phyloP scores from a whole-genome alignment of 129 eudicot genomes.

The Artemisia annua region DNA sequence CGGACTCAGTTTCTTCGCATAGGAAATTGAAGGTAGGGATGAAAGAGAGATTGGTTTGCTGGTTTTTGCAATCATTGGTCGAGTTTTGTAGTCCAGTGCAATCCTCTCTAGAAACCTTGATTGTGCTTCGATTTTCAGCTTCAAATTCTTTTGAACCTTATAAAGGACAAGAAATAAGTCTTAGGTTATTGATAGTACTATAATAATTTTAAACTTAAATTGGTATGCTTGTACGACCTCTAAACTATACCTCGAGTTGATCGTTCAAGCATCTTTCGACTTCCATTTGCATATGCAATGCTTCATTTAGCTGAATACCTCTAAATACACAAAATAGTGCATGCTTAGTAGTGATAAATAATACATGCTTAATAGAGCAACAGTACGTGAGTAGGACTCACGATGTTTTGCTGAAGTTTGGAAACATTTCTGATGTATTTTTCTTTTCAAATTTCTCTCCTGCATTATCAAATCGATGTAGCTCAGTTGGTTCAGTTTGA shows the following conservation, averaged over 20 bases:
- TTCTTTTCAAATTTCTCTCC: slow-evolving; percentile 55
- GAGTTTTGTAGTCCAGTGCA: slow-evolving; percentile 48
- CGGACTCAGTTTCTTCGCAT: slow-evolving; percentile 50
- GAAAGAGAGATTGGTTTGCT: slow-evolving; percentile 44
- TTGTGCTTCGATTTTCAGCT: slow-evolving; percentile 72
- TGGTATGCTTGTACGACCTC: background rate
- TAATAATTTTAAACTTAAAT: background rate
- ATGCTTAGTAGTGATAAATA: background rate
- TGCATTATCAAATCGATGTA: slow-evolving; percentile 6
- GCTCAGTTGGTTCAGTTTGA: background rate
- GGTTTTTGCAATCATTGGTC: slow-evolving; percentile 42
- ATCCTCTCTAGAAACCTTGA: slow-evolving; percentile 61
- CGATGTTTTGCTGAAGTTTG: slow-evolving; percentile 74
- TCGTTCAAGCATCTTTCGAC: slow-evolving; percentile 54
- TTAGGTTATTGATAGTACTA: background rate
- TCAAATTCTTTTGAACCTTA: slow-evolving; percentile 65
- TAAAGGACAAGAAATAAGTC: background rate
- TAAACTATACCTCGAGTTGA: slow-evolving; percentile 58
- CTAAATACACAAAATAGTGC: slow-evolving; percentile 23
- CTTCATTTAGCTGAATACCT: slow-evolving; percentile 63
- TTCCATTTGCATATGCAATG: slow-evolving; percentile 66
- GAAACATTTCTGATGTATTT: slow-evolving; percentile 61
- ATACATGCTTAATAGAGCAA: background rate
- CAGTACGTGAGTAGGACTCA: slow-evolving; percentile 30
- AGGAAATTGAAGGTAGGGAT: slow-evolving; percentile 65